Percentiles rank a stretch among this genome's conserved stretches.
These are phyloP conservation scores for Periconia macrospinosa DNA, from an alignment of 2,329 filamentous ascomycete genomes.

Conservation along the genomic window DNA sequence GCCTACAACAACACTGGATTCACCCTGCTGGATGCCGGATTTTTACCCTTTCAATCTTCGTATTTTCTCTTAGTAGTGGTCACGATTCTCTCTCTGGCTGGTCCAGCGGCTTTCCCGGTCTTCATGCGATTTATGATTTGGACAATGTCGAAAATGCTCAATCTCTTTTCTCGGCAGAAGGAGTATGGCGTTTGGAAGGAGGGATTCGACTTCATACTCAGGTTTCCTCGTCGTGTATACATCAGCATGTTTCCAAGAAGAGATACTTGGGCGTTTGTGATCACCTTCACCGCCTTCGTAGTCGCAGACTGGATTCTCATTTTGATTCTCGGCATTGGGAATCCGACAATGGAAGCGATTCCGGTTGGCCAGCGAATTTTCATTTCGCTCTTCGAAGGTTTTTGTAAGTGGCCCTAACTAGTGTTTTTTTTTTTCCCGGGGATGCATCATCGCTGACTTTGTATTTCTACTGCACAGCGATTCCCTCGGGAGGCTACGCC, in stretches of 20 bases:
- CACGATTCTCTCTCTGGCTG: constrained; percentile 21
- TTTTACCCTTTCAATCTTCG: constrained; percentile 22
- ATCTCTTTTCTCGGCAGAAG: constrained; percentile 18
- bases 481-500: constrained; percentile 24
- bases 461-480: constrained; percentile 4
- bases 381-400: constrained; percentile 24
- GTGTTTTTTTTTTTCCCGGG: background rate
- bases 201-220: constrained; percentile 24
- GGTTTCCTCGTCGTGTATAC: constrained; percentile 20
- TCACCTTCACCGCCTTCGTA: constrained; percentile 20
- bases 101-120: constrained; percentile 20
- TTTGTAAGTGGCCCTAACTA: constrained; percentile 9
- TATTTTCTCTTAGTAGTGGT: constrained; percentile 21
- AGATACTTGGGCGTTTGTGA: constrained; percentile 22
- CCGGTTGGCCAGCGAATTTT: constrained; percentile 22
- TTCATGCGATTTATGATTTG: constrained; percentile 21
- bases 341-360: constrained; percentile 23
- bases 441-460: background rate
- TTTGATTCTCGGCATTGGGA: constrained; percentile 21
- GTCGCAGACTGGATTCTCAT: constrained; percentile 23
- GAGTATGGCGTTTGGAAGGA: constrained; percentile 26
- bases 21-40: constrained; percentile 22
- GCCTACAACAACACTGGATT: constrained; percentile 23
- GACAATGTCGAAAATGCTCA: constrained; percentile 18
- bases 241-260: constrained; percentile 24